Evolutionary conservation across 2,329 filamentous ascomycete species (phyloP).

Genomic region (Alternaria sp.): DNA sequence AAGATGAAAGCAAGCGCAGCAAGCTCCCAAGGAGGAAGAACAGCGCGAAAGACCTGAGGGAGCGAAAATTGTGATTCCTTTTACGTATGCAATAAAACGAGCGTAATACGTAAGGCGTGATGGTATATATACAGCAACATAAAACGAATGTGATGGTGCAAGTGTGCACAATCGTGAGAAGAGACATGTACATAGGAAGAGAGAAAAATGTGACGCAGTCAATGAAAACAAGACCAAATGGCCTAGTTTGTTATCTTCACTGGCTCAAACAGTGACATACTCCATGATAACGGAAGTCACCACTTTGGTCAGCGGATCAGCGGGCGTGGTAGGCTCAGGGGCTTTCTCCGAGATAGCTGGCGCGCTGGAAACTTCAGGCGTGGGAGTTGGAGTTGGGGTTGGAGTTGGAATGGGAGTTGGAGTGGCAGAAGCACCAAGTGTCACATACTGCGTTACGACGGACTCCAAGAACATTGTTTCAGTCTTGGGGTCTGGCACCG

Average conservation of each 20-base stretch:
- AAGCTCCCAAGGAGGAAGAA: too few relatives aligned
- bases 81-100: not conserved
- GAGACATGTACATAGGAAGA: not conserved
- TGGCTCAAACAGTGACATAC: constrained; percentile 25
- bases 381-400: not conserved
- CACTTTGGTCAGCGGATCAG: constrained; percentile 21
- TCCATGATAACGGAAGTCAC: constrained; percentile 29
- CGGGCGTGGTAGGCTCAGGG: constrained; percentile 10
- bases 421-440: constrained; percentile 8
- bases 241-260: too few relatives aligned
- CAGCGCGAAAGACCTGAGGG: not conserved
- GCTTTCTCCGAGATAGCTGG: not conserved
- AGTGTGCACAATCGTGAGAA: constrained; percentile 1
- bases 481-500: not conserved
- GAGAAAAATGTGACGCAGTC: not conserved
- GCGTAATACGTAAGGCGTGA: not conserved
- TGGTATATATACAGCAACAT: not conserved
- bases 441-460: constrained; percentile 19
- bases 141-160: constrained; percentile 9
- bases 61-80: not conserved
- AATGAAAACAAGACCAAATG: not conserved
- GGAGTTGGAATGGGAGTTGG: not conserved
- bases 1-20: too few relatives aligned
- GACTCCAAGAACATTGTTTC: constrained; percentile 12
- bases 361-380: not conserved